These are phyloP conservation scores for Cladosporium sp. DNA, from an alignment of 2,329 filamentous ascomycete genomes.

Conservation along the genomic window DNA sequence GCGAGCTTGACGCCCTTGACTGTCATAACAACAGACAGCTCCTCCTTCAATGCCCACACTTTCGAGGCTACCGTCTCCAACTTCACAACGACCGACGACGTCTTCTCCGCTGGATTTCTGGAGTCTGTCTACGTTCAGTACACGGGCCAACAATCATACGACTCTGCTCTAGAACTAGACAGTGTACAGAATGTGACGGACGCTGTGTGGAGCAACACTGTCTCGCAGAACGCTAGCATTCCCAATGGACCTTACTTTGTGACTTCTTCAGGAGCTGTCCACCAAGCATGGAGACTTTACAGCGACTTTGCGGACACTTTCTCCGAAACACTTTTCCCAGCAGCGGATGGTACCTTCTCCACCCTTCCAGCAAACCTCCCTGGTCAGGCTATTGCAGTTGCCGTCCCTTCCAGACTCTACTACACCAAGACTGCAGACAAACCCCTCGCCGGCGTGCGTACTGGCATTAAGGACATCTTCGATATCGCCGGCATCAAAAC, in stretches of 20 bases:
- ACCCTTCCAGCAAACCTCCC: conserved; percentile 47
- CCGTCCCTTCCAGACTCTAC: conserved; percentile 63
- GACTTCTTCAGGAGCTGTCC: conserved; percentile 47
- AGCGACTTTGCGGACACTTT: conserved; percentile 53
- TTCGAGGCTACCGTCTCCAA: conserved; percentile 30
- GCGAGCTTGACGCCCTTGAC: conserved; percentile 41
- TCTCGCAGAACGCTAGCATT: conserved; percentile 27
- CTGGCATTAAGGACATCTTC: conserved; percentile 65
- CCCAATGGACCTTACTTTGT: conserved; percentile 54
- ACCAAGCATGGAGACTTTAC: conserved; percentile 52
- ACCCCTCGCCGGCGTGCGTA: conserved; percentile 60
- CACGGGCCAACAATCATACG: conserved; percentile 19
- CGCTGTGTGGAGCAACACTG: conserved; percentile 10
- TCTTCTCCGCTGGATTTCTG: conserved; percentile 43
- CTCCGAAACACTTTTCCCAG: conserved; percentile 47
- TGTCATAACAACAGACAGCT: conserved; percentile 35
- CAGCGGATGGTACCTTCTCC: conserved; percentile 42
- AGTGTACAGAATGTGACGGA: conserved; percentile 5
- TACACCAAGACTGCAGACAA: conserved; percentile 54
- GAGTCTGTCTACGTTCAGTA: conserved; percentile 34
- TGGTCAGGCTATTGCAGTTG: conserved; percentile 48
- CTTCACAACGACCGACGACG: conserved; percentile 42
- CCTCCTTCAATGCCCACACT: conserved; percentile 26
- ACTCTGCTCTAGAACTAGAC: conserved; percentile 6
- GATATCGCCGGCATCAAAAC: conserved; percentile 59